Base-by-base conservation (phyloP, 202 grass and related monocot species). In the Dendrocalamus latiflorus region DNA sequence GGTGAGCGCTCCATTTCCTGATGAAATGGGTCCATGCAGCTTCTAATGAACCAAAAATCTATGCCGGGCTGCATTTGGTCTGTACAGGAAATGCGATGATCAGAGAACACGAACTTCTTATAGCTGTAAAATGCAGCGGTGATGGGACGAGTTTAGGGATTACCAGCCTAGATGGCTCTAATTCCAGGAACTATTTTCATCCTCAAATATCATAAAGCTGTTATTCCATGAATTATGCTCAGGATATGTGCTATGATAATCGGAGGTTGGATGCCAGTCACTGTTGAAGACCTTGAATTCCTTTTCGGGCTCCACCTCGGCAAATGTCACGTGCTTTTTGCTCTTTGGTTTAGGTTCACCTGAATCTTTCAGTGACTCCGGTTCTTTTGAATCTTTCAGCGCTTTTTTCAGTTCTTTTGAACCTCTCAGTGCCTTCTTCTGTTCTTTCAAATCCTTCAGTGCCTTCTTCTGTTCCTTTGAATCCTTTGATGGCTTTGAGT, bases 161-260 rank as follows among this genome's bases (percentile, higher is more conserved):
- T 77, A 88, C 81, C 82, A 74, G 15, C 39, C 44, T 14, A 25
- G 81, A 37, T 7, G 65, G 26, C 37, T 55, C 49, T 71, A 65
- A 34, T 69, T 75, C 90, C 90, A 89, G 79, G 86, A 86, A 66
- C 18, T 75, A 70, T 86, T 85, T 68, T 89, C 86, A 15, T 94
- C 88, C 53, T 90, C 83, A 20, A 94, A 89, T 38, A 91, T 85
- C 80, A 85, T 91, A 75, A 94, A 91, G 71, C 88, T 80, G 83
- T 39, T 89, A 13, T 68, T 65, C 92, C 92, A 94, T 6, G 86
- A 72, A 34, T 68, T 82, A 7, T 83, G 87, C 12, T 86, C 80
- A 4, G 76, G 50, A 30, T 81, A 79, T 43, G 22, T 0, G 3
- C 61, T 60, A 8, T 72, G 60, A 63, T 81, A 75, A 57, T 93